Evolutionary conservation across 1,139 yeast genomes (phyloP).

Genomic region (Meyerozyma elateridarum): DNA sequence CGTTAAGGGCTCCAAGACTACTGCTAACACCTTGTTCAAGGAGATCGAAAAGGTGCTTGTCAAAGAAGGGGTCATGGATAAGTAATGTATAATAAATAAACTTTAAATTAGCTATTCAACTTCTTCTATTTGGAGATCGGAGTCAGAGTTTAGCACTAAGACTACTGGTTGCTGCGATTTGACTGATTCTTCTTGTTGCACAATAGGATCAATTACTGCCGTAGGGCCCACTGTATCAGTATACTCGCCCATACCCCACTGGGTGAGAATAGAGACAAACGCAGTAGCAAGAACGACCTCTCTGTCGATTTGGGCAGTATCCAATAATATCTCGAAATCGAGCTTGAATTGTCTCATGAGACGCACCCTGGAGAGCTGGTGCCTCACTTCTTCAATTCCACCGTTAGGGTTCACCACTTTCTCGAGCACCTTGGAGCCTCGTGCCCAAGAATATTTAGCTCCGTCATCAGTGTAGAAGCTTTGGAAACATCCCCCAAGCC

Average conservation of each 20-base stretch:
- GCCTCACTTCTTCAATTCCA: slow-evolving; percentile 49
- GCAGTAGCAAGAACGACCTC: slow-evolving; percentile 54
- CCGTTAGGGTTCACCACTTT: slow-evolving; percentile 50
- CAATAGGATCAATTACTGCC: slow-evolving; percentile 8
- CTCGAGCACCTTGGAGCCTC: slow-evolving; percentile 48
- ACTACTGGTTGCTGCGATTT: slow-evolving; percentile 10
- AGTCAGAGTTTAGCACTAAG: slow-evolving; percentile 11
- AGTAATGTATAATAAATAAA: not conserved
- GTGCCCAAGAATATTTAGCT: slow-evolving; percentile 50
- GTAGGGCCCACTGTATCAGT: slow-evolving; percentile 56
- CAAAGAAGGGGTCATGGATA: slow-evolving; percentile 44
- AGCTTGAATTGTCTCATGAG: slow-evolving; percentile 55
- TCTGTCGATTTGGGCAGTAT: slow-evolving; percentile 40
- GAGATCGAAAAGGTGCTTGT: slow-evolving; percentile 44
- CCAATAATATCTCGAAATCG: slow-evolving; percentile 55
- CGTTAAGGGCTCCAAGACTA: slow-evolving; percentile 41
- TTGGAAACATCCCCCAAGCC: slow-evolving; percentile 32
- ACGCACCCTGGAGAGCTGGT: slow-evolving; percentile 50
- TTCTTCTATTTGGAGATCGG: not conserved
- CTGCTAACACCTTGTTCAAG: slow-evolving; percentile 40
- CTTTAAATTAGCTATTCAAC: not conserved
- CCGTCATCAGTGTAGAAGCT: slow-evolving; percentile 50
- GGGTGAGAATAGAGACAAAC: slow-evolving; percentile 56
- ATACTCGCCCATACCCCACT: slow-evolving; percentile 55
- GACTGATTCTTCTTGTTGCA: slow-evolving; percentile 3